These are phyloP conservation scores for Lipomyces mesembrius DNA, from an alignment of 805 yeast genomes.

Conservation along the genomic window DNA sequence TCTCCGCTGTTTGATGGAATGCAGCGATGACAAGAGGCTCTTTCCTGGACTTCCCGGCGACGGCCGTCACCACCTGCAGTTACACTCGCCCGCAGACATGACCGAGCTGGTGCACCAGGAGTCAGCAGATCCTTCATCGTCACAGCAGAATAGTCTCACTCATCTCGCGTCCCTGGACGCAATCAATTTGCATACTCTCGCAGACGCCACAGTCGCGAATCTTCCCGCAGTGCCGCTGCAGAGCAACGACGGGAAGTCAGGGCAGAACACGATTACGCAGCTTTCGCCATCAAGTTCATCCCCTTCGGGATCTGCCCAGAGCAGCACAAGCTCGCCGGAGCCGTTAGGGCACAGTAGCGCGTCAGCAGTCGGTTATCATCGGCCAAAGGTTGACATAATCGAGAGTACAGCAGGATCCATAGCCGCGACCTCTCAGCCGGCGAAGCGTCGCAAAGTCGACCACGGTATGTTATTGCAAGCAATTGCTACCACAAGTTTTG, in stretches of 20 bases:
- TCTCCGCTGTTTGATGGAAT: not conserved
- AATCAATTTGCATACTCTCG: slow-evolving; percentile 27
- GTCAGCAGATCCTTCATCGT: not conserved
- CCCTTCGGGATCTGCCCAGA: slow-evolving; percentile 8
- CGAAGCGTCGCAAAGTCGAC: slow-evolving; percentile 31
- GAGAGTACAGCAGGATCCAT: not conserved
- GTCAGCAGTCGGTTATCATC: not conserved
- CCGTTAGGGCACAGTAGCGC: slow-evolving; percentile 7
- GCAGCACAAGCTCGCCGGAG: slow-evolving; percentile 16
- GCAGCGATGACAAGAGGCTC: not conserved
- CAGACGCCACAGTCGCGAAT: slow-evolving; percentile 26
- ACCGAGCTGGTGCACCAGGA: slow-evolving; percentile 4
- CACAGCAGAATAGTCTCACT: not conserved
- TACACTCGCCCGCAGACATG: not conserved
- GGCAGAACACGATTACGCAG: slow-evolving; percentile 3
- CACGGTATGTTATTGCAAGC: slow-evolving; percentile 23
- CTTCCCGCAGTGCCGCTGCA: not conserved
- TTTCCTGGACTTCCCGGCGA: slow-evolving; percentile 4
- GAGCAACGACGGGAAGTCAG: not conserved
- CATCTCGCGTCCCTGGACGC: slow-evolving; percentile 15
- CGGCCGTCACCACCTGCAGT: not conserved
- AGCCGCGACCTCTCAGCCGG: slow-evolving; percentile 3
- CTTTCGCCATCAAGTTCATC: slow-evolving; percentile 9
- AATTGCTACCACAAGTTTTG: not conserved
- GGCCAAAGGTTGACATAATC: not conserved